phyloP scores from a whole-genome alignment of 306 rosid species.

The Cicer judaicum region DNA sequence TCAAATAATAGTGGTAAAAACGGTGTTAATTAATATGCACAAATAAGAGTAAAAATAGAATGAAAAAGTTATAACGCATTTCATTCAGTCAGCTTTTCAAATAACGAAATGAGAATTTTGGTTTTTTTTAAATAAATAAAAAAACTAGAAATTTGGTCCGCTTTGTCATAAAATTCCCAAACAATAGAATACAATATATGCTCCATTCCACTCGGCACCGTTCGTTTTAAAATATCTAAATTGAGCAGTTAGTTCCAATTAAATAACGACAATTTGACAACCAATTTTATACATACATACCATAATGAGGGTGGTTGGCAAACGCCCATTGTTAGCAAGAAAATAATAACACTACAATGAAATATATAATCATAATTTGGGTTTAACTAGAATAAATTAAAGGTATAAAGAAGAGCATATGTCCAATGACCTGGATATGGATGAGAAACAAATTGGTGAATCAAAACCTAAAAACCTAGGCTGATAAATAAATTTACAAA shows the following conservation, averaged over 20 bases:
- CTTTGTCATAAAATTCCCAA: too few species aligned
- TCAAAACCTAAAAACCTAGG: constrained; percentile 48
- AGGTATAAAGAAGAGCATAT: constrained; percentile 44
- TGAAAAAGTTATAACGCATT: too few species aligned
- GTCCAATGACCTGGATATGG: constrained; percentile 52
- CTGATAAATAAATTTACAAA: constrained; percentile 48
- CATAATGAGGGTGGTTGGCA: not conserved
- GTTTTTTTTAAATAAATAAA: too few species aligned
- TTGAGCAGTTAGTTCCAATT: not conserved
- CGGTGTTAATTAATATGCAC: too few species aligned
- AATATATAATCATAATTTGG: constrained; percentile 49
- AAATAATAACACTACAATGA: constrained; percentile 3
- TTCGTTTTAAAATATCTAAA: too few species aligned
- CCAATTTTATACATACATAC: constrained; percentile 22
- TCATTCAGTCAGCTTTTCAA: too few species aligned
- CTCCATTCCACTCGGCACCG: too few species aligned
- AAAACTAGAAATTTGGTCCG: too few species aligned
- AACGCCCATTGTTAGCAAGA: constrained; percentile 32
- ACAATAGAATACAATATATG: too few species aligned
- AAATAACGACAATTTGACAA: constrained; percentile 16
- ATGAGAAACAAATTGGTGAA: constrained; percentile 47
- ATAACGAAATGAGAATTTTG: too few species aligned
- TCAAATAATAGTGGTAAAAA: too few species aligned
- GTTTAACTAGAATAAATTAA: constrained; percentile 57
- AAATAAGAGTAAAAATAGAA: too few species aligned